Base-by-base conservation (phyloP, 2,329 filamentous ascomycete genomes). In the Davidsoniella eucalypti region DNA sequence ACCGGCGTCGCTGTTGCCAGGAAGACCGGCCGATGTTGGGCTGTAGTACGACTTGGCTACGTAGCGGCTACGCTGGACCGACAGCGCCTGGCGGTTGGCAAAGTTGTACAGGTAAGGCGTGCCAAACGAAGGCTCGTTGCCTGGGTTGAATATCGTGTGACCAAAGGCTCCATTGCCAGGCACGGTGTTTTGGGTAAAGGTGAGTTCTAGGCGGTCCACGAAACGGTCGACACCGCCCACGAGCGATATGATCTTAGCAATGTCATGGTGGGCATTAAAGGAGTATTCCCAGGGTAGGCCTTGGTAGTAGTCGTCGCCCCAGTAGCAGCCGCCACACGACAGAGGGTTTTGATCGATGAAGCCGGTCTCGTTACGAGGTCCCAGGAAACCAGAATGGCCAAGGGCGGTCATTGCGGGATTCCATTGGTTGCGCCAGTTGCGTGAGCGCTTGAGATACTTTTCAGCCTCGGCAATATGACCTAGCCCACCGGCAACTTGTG, bases 391-490 rank as follows among this genome's bases (percentile, higher is more conserved):
- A 0, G 65, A 70, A 61, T 81, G 82, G 3, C 71, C 73, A 0
- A 80, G 67, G 0, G 75, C 75, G 1, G 65, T 67, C 42, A 76
- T 69, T 44, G 73, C 60, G 0, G 70, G 59, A 59, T 84, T 79
- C 80, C 79, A 86, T 55, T 84, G 80, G 58, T 83, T 84, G 14
- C 76, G 70, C 82, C 82, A 86, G 57, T 83, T 80, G 8, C 71
- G 68, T 0, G 78, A 81, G 7, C 80, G 72, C 43, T 71, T 65
- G 23, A 83, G 66, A 56, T 84, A 85, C 49, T 69, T 78, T 2
- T 63, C 54, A 3, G 74, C 72, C 40, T 80, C 75, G 1, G 63
- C 62, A 0, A 57, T 51, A 44, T 72, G 70, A 1, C 67, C 69
- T 2, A 83, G 62, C 0, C 78, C 79, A 1, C 58, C 61, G 2